These are phyloP conservation scores for Parmales sp. DNA, from an alignment of 108 stramenopile genomes.

Conservation along the genomic window DNA sequence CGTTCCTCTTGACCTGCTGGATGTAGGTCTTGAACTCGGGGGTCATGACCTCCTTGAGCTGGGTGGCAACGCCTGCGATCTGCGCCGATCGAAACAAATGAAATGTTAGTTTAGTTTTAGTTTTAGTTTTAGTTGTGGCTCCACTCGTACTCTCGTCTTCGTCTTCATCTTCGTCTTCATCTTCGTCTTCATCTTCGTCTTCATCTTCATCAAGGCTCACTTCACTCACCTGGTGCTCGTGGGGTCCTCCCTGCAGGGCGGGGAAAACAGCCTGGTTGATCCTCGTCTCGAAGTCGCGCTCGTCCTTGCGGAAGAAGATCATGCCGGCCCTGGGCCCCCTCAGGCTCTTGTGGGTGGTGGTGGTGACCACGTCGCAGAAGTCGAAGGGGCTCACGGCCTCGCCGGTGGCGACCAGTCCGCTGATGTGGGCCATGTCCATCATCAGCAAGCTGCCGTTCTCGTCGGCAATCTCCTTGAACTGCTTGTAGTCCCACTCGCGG, in stretches of 20 bases:
- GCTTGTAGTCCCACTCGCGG: constrained; percentile 96
- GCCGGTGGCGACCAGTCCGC: constrained; percentile 90
- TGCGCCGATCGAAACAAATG: too few relatives aligned
- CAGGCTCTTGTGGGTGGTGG: constrained; percentile 99
- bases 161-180: too few relatives aligned
- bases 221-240: constrained; percentile 82
- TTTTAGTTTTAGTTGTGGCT: too few relatives aligned
- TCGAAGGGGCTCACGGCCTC: constrained; percentile 89
- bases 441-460: constrained; percentile 92
- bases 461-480: constrained; percentile 94
- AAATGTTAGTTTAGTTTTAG: too few relatives aligned
- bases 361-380: constrained; percentile 93
- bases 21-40: constrained; percentile 92
- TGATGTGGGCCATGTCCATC: constrained; percentile 99
- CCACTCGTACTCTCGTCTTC: too few relatives aligned
- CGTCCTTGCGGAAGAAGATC: constrained; percentile 99
- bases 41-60: constrained; percentile 90
- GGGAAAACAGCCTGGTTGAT: constrained; percentile 99
- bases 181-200: too few relatives aligned
- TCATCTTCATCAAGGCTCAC: too few relatives aligned
- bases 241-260: constrained; percentile 97
- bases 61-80: constrained; percentile 96
- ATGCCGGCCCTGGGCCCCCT: constrained; percentile 98
- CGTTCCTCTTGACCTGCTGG: constrained; percentile 87
- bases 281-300: constrained; percentile 80